Evolutionary conservation across 345 rosid genomes (phyloP), one percentile per base, ranked within the genome.

Genomic region (Corchorus capsularis): DNA sequence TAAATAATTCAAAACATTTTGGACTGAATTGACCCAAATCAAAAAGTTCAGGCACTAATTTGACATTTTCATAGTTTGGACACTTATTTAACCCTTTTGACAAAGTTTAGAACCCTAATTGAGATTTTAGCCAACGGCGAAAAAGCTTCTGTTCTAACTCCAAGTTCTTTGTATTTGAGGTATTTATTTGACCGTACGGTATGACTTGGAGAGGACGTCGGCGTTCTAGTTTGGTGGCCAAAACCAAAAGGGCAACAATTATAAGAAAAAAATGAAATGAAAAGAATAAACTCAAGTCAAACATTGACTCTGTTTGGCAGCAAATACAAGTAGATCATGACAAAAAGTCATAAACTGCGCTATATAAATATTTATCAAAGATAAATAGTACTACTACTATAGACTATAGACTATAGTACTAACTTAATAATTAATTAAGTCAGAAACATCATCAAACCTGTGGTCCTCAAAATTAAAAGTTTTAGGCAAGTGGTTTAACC

Each of bases 171-270:
- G 62, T 4, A 53, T 50, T 46, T 22, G 71, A 32, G 16, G 16
- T 5, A 22, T 67, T 35, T 6, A 9, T 6, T 45, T 52, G 61
- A 69, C 11, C 47, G 47, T 17, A 35, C 47, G 60, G 60, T 34
- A 35, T 32, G 60, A 52, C 27, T 69, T 14, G 20, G 72, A 8
- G 13, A 34, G 60, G 14, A 35, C 17, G 49, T 70, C 74, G 62
- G 73, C 61, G 61, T 35, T 70, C 73, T 70, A 35, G 12, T 35
- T 70, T 70, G 74, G 74, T 70, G 61, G 74, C 34, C 74, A 11
- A 70, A 53, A n/a, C n/a, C 61, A 11, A 70, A 53, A 34, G 34
- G 19, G 5, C 43, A 39, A 39, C 61, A 35, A 65, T 47, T 34
- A 27, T 27, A 27, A 27, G 27, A 27, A 27, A 16, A 32, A 52